Percentiles rank a stretch among this genome's conserved stretches.
Conservation (phyloP, 2,329 filamentous ascomycete genomes). For the Periconia digitata region DNA sequence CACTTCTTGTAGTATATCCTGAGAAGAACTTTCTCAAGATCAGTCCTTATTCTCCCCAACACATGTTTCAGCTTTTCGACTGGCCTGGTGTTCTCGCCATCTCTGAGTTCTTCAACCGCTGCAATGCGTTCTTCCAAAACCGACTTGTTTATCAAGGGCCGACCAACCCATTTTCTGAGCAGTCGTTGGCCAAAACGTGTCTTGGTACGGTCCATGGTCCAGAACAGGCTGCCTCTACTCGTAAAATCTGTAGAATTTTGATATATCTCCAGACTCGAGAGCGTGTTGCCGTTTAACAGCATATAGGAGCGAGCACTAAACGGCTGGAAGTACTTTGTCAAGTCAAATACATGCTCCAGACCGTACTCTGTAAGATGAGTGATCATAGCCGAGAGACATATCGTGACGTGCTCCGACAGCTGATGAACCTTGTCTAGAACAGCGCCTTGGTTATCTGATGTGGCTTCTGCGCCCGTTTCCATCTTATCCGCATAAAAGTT, state of each 20-base stretch:
- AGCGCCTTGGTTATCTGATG: conserved; percentile 48
- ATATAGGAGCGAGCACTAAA: conserved; percentile 95
- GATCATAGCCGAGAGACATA: conserved; percentile 97
- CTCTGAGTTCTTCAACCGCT: conserved; percentile 83
- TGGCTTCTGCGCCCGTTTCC: conserved; percentile 50
- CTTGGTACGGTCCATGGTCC: conserved; percentile 89
- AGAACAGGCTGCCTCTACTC: conserved; percentile 87
- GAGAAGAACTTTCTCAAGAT: conserved; percentile 90
- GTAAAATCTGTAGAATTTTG: conserved; percentile 88
- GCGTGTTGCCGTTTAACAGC: conserved; percentile 91
- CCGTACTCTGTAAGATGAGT: conserved; percentile 89
- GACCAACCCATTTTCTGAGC: conserved; percentile 91
- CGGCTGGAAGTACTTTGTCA: conserved; percentile 96
- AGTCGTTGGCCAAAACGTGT: conserved; percentile 88
- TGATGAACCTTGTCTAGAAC: conserved; percentile 84
- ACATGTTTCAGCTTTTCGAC: conserved; percentile 76
- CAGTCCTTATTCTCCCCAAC: conserved; percentile 70
- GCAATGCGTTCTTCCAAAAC: conserved; percentile 76
- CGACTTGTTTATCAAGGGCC: conserved; percentile 76
- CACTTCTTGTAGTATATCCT: conserved; percentile 98
- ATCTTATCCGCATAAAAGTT: conserved; percentile 90
- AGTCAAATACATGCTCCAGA: conserved; percentile 89
- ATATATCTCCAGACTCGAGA: conserved; percentile 93
- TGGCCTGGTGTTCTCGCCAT: conserved; percentile 64
- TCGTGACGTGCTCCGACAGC: conserved; percentile 80